Evolutionary conservation across 257 asterid genomes (phyloP), one percentile per base, ranked within the genome.

Genomic region (Paulownia fortunei): DNA sequence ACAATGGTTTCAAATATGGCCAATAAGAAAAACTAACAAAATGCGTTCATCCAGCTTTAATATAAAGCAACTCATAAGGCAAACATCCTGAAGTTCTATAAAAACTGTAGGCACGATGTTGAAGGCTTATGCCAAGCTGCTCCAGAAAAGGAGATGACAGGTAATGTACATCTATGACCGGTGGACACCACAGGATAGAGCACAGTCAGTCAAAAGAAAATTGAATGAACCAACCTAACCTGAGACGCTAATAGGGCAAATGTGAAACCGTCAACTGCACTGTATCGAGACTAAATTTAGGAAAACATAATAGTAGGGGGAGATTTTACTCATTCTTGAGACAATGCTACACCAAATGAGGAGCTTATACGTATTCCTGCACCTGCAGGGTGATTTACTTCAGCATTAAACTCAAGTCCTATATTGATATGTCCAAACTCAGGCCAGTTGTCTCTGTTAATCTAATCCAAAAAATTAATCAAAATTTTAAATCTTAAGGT

Each of bases 161-260:
- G 70, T 15, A 18, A 61, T 59, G 58, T 70, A 73, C 70, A 74
- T 62, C 72, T 37, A 34, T 36, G 55, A 8, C 65, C 56, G 42
- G 44, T 15, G 36, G 4, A 12, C 37, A 3, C 49, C 21, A 34
- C 70, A 49, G 46, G 13, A 58, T 47, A 63, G 56, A 36, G 32
- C 34, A n/a, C 6, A 24, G 61, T 30, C 5, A 8, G 66, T 24
- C 69, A 18, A 74, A 44, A 26, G 19, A 10, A 18, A 36, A 19
- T 7, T 55, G 37, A 72, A 36, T 41, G 72, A 6, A 52, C 76
- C 60, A 49, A 58, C 46, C 46, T 41, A 39, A 23, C 36, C 42
- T 5, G 18, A 4, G 55, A 10, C 27, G 16, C 18, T 8, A n/a
- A 16, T 19, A 32, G 4, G 5, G 27, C 34, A 7, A 8, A 37